Conservation (phyloP, 305 asterid genomes). For the Fraxinus greggii region DNA sequence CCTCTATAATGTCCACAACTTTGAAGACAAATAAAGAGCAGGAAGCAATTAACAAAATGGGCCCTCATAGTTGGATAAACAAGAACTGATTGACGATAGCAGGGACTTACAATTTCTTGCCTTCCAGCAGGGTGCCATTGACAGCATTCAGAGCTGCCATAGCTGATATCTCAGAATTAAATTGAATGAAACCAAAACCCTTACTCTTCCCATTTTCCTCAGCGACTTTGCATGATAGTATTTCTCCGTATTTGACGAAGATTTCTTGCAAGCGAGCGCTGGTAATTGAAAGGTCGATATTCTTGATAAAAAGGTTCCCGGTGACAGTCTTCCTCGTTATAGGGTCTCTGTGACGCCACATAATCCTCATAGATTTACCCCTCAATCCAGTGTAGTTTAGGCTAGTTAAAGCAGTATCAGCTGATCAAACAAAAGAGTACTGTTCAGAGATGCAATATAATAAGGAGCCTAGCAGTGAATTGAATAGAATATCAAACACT, state of each 20-base stretch:
- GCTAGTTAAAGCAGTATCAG: slow-evolving; percentile 32
- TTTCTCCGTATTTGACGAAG: slow-evolving; percentile 40
- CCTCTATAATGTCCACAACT: background rate
- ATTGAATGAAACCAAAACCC: slow-evolving; percentile 59
- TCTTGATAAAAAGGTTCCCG: slow-evolving; percentile 43
- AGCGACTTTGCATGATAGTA: slow-evolving; percentile 57
- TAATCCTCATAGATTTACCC: slow-evolving; percentile 45
- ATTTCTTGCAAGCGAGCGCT: slow-evolving; percentile 33
- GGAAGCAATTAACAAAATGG: background rate
- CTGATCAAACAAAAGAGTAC: slow-evolving; percentile 22
- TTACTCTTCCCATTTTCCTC: slow-evolving; percentile 44
- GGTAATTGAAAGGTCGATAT: slow-evolving; percentile 42
- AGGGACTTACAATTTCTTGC: slow-evolving; percentile 51
- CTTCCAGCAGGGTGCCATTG: slow-evolving; percentile 36
- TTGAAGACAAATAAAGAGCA: background rate
- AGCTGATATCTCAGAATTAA: slow-evolving; percentile 46
- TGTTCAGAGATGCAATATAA: background rate
- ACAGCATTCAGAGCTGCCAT: slow-evolving; percentile 37
- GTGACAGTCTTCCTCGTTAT: slow-evolving; percentile 14
- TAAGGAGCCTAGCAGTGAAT: background rate
- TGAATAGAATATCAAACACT: background rate
- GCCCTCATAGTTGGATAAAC: background rate
- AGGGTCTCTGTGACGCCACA: slow-evolving; percentile 35
- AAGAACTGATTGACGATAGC: background rate
- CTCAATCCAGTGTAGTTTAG: slow-evolving; percentile 38